phyloP scores from a whole-genome alignment of 805 yeast genomes.

The Yarrowia sp. region DNA sequence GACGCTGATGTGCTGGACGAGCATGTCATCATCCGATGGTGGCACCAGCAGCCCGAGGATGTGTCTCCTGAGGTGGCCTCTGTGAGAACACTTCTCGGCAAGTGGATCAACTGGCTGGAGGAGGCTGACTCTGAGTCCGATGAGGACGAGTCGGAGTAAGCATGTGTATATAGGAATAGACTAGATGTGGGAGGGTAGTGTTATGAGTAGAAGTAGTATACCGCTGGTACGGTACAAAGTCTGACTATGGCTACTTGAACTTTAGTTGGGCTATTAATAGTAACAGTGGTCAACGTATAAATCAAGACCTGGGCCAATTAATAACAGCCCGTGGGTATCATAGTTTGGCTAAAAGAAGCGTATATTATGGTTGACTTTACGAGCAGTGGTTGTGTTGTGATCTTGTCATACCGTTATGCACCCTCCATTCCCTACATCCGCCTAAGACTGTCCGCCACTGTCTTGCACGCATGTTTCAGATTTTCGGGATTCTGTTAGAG shows the following conservation, averaged over 20 bases:
- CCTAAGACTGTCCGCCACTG: too few relatives aligned
- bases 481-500: background rate
- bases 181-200: background rate
- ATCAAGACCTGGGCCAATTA: too few relatives aligned
- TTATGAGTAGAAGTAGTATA: too few relatives aligned
- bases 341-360: background rate
- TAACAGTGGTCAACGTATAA: too few relatives aligned
- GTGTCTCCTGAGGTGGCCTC: constrained; percentile 43
- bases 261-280: too few relatives aligned
- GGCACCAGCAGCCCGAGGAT: constrained; percentile 53
- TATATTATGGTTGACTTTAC: background rate
- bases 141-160: constrained; percentile 33
- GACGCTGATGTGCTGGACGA: constrained; percentile 82
- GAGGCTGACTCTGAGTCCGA: constrained; percentile 70
- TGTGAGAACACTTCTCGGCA: constrained; percentile 57
- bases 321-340: too few relatives aligned
- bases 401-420: background rate
- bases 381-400: background rate
- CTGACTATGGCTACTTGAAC: too few relatives aligned
- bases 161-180: constrained; percentile 22
- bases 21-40: constrained; percentile 78
- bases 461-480: background rate
- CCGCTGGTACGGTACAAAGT: too few relatives aligned
- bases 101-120: constrained; percentile 83
- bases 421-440: background rate